These are phyloP conservation scores for Fibroporia radiculosa DNA, from an alignment of 768 basidiomycete species.

Conservation along the genomic window DNA sequence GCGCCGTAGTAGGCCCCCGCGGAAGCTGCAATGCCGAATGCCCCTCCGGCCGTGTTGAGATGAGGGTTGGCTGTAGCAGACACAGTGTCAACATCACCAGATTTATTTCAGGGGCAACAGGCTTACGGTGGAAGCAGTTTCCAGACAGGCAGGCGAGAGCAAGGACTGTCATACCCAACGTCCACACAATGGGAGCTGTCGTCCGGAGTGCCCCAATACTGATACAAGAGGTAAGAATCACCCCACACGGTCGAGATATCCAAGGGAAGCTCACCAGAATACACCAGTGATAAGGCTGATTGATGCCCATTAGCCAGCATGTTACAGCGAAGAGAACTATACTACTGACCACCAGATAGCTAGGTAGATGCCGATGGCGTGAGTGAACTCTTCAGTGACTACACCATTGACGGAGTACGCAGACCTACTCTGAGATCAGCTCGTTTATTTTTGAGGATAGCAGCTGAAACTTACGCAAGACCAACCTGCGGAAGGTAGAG, in stretches of 20 bases:
- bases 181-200: constrained; percentile 1
- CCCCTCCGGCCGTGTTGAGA: constrained; percentile 2
- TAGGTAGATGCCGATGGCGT: constrained; percentile 4
- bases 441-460: not conserved
- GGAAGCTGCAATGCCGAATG: constrained; percentile 3
- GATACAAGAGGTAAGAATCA: not conserved
- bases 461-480: not conserved
- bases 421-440: not conserved
- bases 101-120: not conserved
- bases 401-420: constrained; percentile 5
- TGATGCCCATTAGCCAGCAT: not conserved
- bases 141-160: constrained; percentile 2
- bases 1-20: constrained; percentile 5
- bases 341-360: constrained; percentile 4
- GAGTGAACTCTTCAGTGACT: not conserved
- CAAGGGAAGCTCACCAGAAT: constrained; percentile 1
- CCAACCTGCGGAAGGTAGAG: constrained; percentile 4
- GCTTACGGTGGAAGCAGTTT: constrained; percentile 4
- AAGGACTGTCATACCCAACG: constrained; percentile 3
- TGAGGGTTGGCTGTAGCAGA: constrained; percentile 2
- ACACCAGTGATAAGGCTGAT: constrained; percentile 2
- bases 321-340: not conserved
- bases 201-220: constrained; percentile 5
- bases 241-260: not conserved
- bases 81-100: not conserved